These are phyloP conservation scores for Akanthomyces muscarius DNA, from an alignment of 2,329 filamentous ascomycete genomes.

Conservation along the genomic window DNA sequence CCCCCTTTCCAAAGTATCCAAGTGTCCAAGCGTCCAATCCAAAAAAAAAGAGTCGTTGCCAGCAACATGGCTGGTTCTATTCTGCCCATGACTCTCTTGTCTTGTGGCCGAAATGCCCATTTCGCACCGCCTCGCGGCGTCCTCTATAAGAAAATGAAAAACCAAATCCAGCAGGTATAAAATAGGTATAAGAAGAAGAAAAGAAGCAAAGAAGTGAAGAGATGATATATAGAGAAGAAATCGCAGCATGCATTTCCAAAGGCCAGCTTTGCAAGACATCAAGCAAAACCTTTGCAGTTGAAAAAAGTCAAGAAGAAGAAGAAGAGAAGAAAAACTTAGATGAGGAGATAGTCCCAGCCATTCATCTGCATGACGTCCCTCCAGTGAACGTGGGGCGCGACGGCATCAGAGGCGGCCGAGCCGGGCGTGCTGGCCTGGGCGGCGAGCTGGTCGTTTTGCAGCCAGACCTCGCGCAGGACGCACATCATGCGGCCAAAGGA, in stretches of 20 bases:
- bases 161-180: conserved; percentile 23
- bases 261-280: conserved; percentile 15
- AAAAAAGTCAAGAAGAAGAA: conserved; percentile 19
- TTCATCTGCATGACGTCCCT: conserved; percentile 88
- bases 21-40: conserved; percentile 5
- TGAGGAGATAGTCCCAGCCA: conserved; percentile 88
- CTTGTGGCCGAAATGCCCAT: conserved; percentile 14
- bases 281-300: neutral
- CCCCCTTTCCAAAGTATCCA: neutral
- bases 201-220: conserved; percentile 27
- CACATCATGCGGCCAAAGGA: conserved; percentile 80
- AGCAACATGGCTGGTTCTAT: conserved; percentile 11
- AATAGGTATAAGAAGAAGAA: conserved; percentile 26
- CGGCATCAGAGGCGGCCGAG: conserved; percentile 34
- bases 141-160: conserved; percentile 29
- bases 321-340: conserved; percentile 44
- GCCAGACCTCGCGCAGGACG: conserved; percentile 81
- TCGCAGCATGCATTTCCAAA: conserved; percentile 24
- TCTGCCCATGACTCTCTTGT: conserved; percentile 15
- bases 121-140: conserved; percentile 37
- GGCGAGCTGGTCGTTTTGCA: conserved; percentile 60
- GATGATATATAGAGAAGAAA: conserved; percentile 24
- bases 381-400: conserved; percentile 78
- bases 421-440: conserved; percentile 34
- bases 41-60: conserved; percentile 4